Evolutionary conservation across 345 rosid genomes (phyloP).

Genomic region (Acer negundo): DNA sequence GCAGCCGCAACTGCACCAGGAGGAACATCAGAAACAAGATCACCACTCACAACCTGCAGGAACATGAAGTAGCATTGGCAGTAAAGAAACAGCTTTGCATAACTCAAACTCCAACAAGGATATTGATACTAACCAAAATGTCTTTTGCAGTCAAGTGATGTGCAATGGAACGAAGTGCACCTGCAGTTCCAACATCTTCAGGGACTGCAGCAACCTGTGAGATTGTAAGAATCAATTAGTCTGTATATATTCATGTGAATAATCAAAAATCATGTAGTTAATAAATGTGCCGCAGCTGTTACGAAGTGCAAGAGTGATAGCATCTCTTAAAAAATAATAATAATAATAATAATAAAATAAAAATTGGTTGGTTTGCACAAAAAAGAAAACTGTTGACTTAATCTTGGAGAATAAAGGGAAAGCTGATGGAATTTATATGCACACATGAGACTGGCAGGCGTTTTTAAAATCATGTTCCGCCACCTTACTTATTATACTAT

Average conservation of each 20-base stretch:
- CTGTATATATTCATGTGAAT: neutral
- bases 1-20: constrained; percentile 90
- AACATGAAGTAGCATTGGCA: constrained; percentile 17
- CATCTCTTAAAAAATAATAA: neutral
- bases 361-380: neutral
- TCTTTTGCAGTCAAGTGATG: constrained; percentile 88
- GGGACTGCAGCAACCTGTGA: constrained; percentile 88
- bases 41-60: constrained; percentile 90
- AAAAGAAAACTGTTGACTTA: neutral
- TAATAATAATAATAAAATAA: neutral
- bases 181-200: constrained; percentile 94
- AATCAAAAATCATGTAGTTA: neutral
- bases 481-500: neutral
- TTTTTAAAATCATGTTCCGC: neutral
- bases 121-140: constrained; percentile 64
- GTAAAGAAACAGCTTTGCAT: constrained; percentile 12
- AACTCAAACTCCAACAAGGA: constrained; percentile 23
- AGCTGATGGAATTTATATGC: neutral
- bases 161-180: constrained; percentile 88
- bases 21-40: constrained; percentile 96
- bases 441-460: neutral
- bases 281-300: neutral
- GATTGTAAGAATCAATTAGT: constrained; percentile 1
- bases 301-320: neutral
- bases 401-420: neutral